Evolutionary conservation across 1,139 yeast species (phyloP).

Genomic region (Chernovozyma sophiae-reginae): DNA sequence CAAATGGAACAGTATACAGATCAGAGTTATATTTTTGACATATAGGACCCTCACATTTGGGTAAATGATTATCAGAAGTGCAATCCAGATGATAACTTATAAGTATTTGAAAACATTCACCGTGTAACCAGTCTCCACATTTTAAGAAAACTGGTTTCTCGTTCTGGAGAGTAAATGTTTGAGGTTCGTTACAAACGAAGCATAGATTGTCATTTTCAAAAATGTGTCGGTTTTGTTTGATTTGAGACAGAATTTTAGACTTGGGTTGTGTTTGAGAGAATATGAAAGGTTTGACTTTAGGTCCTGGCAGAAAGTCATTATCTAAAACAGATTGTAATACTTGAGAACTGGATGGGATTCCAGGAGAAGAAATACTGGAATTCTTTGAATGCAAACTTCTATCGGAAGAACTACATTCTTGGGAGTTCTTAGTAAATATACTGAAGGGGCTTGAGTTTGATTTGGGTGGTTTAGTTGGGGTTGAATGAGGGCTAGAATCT

Average conservation of each 20-base stretch:
- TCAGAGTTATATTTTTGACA: not conserved
- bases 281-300: constrained; percentile 6
- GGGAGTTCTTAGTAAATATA: not conserved
- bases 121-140: constrained; percentile 7
- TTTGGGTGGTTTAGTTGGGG: not conserved
- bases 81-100: not conserved
- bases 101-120: constrained; percentile 4
- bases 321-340: not conserved
- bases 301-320: constrained; percentile 2
- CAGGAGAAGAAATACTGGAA: not conserved
- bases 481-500: not conserved
- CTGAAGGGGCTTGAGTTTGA: not conserved
- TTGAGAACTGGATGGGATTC: not conserved
- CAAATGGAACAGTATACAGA: constrained; percentile 8
- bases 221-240: not conserved
- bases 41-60: constrained; percentile 11
- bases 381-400: not conserved
- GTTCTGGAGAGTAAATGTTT: not conserved
- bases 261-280: constrained; percentile 3
- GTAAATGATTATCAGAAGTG: constrained; percentile 5
- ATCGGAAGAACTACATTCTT: not conserved
- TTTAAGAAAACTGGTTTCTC: constrained; percentile 2
- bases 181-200: constrained; percentile 4
- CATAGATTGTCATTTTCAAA: not conserved
- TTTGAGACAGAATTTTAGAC: not conserved